Base-by-base conservation (phyloP, 1,284 basidiomycete genomes). In the Ceratobasidium sp. region DNA sequence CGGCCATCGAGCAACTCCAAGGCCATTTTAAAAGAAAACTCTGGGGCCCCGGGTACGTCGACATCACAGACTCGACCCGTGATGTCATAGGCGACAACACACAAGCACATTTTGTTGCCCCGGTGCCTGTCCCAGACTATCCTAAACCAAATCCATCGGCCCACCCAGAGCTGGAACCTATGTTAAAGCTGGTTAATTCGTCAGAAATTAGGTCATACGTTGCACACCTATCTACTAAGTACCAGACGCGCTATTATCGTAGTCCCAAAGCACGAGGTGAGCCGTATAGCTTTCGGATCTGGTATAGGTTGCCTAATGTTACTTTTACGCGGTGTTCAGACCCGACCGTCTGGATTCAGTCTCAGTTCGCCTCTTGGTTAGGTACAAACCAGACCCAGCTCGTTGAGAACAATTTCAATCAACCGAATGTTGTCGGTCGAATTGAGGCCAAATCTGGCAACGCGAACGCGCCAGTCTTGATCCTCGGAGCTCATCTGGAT, bases 381-480 rank as follows among this genome's bases (percentile, higher is more conserved):
- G 77, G 56, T 51, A 66, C 26, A 26, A 44, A 60, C 18, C 71
- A 69, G 20, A 33, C 55, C 33, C 20, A 71, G 40, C 44, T 72
- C n/a, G 23, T 73, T 3, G 71, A 68, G 23, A 71, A 78, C 39
- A 42, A 46, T 2, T 69, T 78, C 40, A 44, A 53, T 44, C 92
- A 94, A 84, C 89, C 89, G 83, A 90, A 89, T 20, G 89, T 93
- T 83, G 89, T 93, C 79, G 90, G 86, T 18, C 87, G 87, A 77
- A 88, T 91, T 82, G 84, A 85, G 42, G 71, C 69, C 49, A 75
- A 58, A 42, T 61, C 75, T 56, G 87, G 86, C 40, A 81, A 81
- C 61, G 82, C 85, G 68, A 85, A 84, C 23, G 85, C 83, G 12
- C 86, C 88, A 0, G 84, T 91, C 18, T 88, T 89, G 9, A 90